Evolutionary conservation across 495 filamentous ascomycete species (phyloP).

Genomic region (Xylaria venustula): DNA sequence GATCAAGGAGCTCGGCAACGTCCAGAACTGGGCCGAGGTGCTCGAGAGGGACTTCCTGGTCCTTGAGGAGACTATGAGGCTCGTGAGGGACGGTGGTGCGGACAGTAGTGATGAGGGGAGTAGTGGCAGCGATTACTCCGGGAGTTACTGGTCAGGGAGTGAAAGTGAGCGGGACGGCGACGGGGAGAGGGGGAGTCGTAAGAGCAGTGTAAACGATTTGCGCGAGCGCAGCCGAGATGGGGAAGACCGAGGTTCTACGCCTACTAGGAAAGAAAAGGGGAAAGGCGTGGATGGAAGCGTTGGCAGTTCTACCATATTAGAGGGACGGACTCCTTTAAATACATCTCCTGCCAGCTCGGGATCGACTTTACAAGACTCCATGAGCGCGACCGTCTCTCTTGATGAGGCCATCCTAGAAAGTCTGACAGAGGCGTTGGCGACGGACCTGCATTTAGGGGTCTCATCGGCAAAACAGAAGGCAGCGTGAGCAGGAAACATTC

Average conservation of each 20-base stretch:
- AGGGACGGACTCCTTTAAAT: neutral
- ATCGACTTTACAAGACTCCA: neutral
- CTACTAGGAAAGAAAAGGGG: slow-evolving; percentile 13
- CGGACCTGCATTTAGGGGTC: slow-evolving; percentile 18
- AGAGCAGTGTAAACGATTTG: neutral
- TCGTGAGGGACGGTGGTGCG: slow-evolving; percentile 51
- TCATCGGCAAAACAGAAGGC: neutral
- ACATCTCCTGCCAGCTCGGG: neutral
- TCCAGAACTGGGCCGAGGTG: slow-evolving; percentile 98
- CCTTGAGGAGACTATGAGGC: slow-evolving; percentile 79
- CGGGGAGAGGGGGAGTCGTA: neutral
- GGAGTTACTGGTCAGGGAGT: slow-evolving; percentile 25
- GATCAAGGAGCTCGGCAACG: slow-evolving; percentile 90
- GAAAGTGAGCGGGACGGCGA: slow-evolving; percentile 24
- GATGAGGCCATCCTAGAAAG: slow-evolving; percentile 21
- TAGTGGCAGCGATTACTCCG: slow-evolving; percentile 36
- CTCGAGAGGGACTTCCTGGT: slow-evolving; percentile 87
- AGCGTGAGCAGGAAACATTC: neutral
- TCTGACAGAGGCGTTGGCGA: slow-evolving; percentile 28
- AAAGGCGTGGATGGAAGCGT: slow-evolving; percentile 8
- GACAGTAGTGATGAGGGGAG: slow-evolving; percentile 30
- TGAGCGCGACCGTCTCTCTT: slow-evolving; percentile 14
- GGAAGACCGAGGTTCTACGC: slow-evolving; percentile 4
- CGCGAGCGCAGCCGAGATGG: slow-evolving; percentile 8
- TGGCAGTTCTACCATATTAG: slow-evolving; percentile 1